Evolutionary conservation across 2,329 filamentous ascomycete genomes (phyloP), one percentile per base, ranked within the genome.

Genomic region (Penicillium sp.): DNA sequence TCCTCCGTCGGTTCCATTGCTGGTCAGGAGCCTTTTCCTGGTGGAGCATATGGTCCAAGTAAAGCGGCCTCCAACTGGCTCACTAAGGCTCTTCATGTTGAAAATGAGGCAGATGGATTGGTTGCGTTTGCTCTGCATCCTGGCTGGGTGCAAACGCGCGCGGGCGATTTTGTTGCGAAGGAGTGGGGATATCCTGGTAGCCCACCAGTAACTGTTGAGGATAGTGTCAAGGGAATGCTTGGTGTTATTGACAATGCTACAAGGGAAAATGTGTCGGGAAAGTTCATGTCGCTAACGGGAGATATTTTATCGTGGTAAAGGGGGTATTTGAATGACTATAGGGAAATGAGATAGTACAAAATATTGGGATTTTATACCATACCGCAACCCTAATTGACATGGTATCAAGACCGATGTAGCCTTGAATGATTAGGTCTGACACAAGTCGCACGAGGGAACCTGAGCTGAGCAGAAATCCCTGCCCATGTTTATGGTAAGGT

Each of bases 201-300:
- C 0, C 66, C 69, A 5, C 70, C 71, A 0, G 64, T 66, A 8
- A 67, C 65, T 2, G 53, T 76, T 4, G 72, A 76, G 3, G 63
- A 67, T 0, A 75, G 73, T 21, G 71, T 73, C 0, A 36, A 49
- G 29, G 70, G 71, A 0, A 68, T 76, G 48, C 57, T 79, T 0
- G 44, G 65, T 13, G 58, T 78, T 0, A 70, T 78, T 39, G 77
- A 78, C 33, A 63, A 59, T 2, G 73, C 74, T 2, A 75, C 66
- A 0, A 60, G 70, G 16, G 73, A 75, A 25, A 70, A 48, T 2
- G 51, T 56, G 0, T 71, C 70, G 0, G 75, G 75, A 11, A 73
- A 71, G 54, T 75, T 76, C 38, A 36, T 76, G 1, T 69, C 63
- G 4, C 63, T 68, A n/a, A 66, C 64, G 8, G 73, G 72, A 0